Evolutionary conservation across 768 basidiomycete genomes (phyloP).

Genomic region (Gymnopilus dilepis): DNA sequence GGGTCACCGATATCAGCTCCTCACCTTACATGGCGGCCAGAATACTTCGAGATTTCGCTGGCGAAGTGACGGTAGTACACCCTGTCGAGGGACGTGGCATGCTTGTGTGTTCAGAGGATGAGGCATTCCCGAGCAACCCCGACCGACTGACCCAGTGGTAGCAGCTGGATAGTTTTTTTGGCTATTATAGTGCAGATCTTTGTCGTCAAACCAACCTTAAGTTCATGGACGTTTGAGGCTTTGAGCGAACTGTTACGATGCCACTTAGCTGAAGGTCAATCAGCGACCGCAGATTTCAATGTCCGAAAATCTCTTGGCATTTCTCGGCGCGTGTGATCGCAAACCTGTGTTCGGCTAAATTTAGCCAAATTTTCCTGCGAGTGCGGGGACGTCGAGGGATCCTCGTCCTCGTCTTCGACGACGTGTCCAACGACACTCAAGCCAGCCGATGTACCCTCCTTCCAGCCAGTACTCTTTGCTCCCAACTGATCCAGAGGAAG

Average conservation of each 20-base stretch:
- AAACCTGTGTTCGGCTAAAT: too few species aligned
- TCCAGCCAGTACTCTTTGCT: background rate
- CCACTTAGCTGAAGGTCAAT: too few species aligned
- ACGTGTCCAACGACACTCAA: background rate
- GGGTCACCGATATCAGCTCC: background rate
- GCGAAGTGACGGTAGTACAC: background rate
- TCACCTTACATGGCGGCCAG: background rate
- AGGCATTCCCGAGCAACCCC: slow-evolving; percentile 2
- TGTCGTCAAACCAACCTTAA: too few species aligned
- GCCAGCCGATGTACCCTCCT: background rate
- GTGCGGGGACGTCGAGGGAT: too few species aligned
- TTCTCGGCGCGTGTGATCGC: too few species aligned
- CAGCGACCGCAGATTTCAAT: too few species aligned
- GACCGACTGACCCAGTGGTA: background rate
- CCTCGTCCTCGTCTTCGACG: too few species aligned
- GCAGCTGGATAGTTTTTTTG: background rate
- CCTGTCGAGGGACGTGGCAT: background rate
- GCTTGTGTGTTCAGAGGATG: background rate
- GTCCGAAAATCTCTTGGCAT: too few species aligned
- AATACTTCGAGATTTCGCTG: background rate
- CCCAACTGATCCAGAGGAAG: background rate
- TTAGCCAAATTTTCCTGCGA: too few species aligned
- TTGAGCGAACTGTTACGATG: too few species aligned
- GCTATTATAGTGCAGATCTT: too few species aligned
- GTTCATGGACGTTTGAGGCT: too few species aligned